Evolutionary conservation across 1,139 yeast genomes (phyloP).

Genomic region (Suhomyces atakaporum): DNA sequence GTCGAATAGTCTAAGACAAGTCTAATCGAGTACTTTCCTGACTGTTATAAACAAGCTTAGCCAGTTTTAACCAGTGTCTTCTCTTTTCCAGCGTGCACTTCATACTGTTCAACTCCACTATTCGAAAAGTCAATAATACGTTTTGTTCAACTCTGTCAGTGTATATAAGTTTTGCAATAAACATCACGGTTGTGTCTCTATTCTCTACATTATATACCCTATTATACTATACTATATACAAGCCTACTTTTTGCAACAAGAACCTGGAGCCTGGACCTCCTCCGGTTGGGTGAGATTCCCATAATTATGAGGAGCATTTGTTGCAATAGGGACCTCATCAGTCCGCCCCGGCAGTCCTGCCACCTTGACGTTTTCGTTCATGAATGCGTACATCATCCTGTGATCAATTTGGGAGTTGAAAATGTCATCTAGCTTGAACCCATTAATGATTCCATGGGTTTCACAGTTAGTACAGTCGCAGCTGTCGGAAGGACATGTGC

Average conservation of each 20-base stretch:
- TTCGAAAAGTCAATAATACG: too few relatives aligned
- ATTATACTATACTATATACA: neutral
- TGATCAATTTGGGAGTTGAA: conserved; percentile 12
- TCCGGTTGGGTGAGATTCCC: neutral
- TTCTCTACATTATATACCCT: too few relatives aligned
- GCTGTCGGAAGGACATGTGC: conserved; percentile 46
- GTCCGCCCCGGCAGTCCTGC: conserved; percentile 6
- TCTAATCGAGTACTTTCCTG: too few relatives aligned
- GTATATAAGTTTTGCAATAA: too few relatives aligned
- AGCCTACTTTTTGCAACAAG: conserved; percentile 4
- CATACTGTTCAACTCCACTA: too few relatives aligned
- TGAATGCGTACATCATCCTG: conserved; percentile 7
- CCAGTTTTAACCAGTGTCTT: too few relatives aligned
- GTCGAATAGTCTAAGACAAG: too few relatives aligned
- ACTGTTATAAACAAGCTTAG: too few relatives aligned
- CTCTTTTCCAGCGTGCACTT: too few relatives aligned
- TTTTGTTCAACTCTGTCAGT: too few relatives aligned
- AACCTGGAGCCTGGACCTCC: neutral
- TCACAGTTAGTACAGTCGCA: conserved; percentile 58
- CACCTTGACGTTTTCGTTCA: conserved; percentile 6
- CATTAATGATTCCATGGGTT: conserved; percentile 55
- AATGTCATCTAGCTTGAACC: conserved; percentile 46
- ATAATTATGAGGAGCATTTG: neutral
- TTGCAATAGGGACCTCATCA: neutral
- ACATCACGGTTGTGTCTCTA: too few relatives aligned